Conservation (phyloP, 129 eudicot species). For the Arctium minus region DNA sequence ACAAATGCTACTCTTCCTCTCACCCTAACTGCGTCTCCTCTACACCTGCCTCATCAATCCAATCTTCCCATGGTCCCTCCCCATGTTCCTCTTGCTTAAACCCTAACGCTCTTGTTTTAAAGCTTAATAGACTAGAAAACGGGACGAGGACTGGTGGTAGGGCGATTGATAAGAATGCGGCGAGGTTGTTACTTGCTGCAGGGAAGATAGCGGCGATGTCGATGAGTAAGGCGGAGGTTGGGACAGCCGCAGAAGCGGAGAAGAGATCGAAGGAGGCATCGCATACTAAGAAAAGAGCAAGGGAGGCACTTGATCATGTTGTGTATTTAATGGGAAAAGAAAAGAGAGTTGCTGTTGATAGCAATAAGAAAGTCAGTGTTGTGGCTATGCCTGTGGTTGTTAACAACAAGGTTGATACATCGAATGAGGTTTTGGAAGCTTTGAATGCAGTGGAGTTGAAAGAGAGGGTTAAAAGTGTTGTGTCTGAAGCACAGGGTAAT, state of each 20-base stretch:
- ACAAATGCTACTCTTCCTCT: constrained; percentile 63
- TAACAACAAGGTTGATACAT: constrained; percentile 36
- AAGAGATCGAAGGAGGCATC: constrained; percentile 63
- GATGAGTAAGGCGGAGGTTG: constrained; percentile 55
- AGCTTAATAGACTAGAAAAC: constrained; percentile 24
- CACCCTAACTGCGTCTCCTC: constrained; percentile 51
- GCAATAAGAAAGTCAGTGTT: constrained; percentile 16
- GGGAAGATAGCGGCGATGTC: constrained; percentile 50
- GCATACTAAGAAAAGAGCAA: constrained; percentile 54
- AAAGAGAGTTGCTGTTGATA: constrained; percentile 29
- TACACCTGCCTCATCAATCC: constrained; percentile 10
- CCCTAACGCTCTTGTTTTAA: constrained; percentile 53
- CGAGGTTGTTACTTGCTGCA: constrained; percentile 54
- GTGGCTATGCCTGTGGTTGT: constrained; percentile 12
- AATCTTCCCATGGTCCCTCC: constrained; percentile 32
- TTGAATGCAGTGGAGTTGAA: constrained; percentile 67
- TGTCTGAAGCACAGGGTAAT: constrained; percentile 12
- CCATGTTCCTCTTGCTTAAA: constrained; percentile 50
- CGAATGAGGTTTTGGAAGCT: constrained; percentile 51
- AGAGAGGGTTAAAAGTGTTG: constrained; percentile 26
- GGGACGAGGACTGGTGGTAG: constrained; percentile 19
- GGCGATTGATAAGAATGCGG: constrained; percentile 47
- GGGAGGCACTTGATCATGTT: constrained; percentile 62
- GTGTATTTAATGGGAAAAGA: constrained; percentile 42
- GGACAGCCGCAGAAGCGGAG: constrained; percentile 54